Conservation (phyloP, 164 flowering plant species). For the Magnolia kwangsiensis region DNA sequence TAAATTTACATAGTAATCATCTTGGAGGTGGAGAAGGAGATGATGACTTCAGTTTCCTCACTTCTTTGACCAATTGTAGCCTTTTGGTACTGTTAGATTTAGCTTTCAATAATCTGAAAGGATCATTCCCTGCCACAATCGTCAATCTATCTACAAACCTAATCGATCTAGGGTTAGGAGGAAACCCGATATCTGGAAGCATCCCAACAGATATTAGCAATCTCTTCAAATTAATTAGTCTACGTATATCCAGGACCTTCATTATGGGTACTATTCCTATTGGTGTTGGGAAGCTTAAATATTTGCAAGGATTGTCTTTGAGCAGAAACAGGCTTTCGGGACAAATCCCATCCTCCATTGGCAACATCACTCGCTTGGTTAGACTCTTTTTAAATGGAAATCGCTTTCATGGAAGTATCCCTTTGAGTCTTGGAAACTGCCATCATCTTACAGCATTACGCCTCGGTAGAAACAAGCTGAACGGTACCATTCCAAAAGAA, state of each 20-base stretch:
- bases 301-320: not conserved
- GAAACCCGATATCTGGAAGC: slow-evolving; percentile 3
- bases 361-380: not conserved
- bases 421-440: slow-evolving; percentile 9
- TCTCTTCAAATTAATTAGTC: not conserved
- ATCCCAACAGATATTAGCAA: not conserved
- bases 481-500: slow-evolving; percentile 19
- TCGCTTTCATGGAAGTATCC: slow-evolving; percentile 6
- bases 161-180: not conserved
- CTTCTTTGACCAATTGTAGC: too few relatives aligned
- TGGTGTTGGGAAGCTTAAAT: slow-evolving; percentile 1
- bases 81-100: too few relatives aligned
- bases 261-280: not conserved
- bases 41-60: slow-evolving; percentile 9
- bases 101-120: too few relatives aligned
- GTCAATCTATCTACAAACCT: not conserved
- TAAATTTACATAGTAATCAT: not conserved
- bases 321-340: not conserved
- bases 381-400: not conserved
- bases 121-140: not conserved
- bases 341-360: slow-evolving; percentile 3
- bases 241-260: not conserved
- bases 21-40: not conserved
- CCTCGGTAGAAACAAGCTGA: slow-evolving; percentile 16
- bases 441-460: not conserved